A percentile compares a stretch with the other conserved stretches of the same genome.
These are phyloP conservation scores for Lineolata rhizophorae DNA, from an alignment of 495 filamentous ascomycete genomes.

Conservation along the genomic window DNA sequence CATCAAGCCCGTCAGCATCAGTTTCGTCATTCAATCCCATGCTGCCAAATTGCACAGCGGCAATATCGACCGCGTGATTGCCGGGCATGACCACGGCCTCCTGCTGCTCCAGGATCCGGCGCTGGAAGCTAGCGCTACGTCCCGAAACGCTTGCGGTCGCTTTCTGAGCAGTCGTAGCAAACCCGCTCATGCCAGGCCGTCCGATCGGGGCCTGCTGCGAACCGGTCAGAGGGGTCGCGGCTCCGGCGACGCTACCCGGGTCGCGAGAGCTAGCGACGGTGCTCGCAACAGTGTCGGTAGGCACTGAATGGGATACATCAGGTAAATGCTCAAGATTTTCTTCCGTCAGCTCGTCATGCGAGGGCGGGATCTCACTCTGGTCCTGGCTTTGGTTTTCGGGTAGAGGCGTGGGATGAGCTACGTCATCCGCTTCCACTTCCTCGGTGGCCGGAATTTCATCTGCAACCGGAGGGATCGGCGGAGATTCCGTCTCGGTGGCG, in stretches of 20 bases:
- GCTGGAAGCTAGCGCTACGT: constrained; percentile 55
- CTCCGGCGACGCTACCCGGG: constrained; percentile 25
- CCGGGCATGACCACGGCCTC: constrained; percentile 97
- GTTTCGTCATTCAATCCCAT: constrained; percentile 80
- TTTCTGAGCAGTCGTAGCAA: constrained; percentile 53
- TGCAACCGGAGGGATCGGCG: too few relatives aligned
- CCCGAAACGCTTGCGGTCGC: constrained; percentile 32
- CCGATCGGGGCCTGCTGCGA: constrained; percentile 33
- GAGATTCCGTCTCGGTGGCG: too few relatives aligned
- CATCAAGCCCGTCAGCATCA: constrained; percentile 48
- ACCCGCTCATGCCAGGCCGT: constrained; percentile 41
- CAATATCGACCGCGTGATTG: constrained; percentile 85
- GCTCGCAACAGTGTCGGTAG: constrained; percentile 73
- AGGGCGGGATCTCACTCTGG: constrained; percentile 33
- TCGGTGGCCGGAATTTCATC: too few relatives aligned
- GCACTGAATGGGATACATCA: constrained; percentile 50
- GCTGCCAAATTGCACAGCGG: constrained; percentile 93
- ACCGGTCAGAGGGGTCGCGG: constrained; percentile 32
- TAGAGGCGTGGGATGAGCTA: too few relatives aligned
- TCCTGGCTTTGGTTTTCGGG: too few relatives aligned
- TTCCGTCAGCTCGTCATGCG: constrained; percentile 74
- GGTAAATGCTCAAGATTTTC: constrained; percentile 76
- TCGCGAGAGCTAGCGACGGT: constrained; percentile 71
- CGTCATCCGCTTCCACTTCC: too few relatives aligned
- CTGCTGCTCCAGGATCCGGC: constrained; percentile 76